phyloP scores from a whole-genome alignment of 2,329 filamentous ascomycete species.

The Didymosphaeria variabile region DNA sequence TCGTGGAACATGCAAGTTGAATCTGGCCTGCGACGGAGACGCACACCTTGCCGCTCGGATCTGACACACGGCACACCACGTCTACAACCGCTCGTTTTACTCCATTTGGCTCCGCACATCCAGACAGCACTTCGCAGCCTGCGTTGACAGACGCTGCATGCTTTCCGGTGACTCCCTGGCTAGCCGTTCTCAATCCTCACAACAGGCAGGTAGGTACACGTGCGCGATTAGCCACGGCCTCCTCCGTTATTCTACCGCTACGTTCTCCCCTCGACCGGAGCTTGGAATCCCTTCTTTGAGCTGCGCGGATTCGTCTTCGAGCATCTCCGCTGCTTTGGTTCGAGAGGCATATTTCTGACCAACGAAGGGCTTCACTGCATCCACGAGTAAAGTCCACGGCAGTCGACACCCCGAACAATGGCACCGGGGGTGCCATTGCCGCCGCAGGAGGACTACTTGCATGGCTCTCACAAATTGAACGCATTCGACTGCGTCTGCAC shows the following conservation, averaged over 20 bases:
- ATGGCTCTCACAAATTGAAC: conserved; percentile 53
- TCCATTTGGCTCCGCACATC: conserved; percentile 15
- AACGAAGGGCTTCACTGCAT: conserved; percentile 37
- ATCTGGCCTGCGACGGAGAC: conserved; percentile 26
- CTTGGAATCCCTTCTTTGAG: conserved; percentile 57
- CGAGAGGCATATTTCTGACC: conserved; percentile 21
- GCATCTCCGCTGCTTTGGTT: conserved; percentile 8
- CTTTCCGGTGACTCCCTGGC: conserved; percentile 3
- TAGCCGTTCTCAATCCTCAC: neutral
- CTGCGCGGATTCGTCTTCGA: conserved; percentile 43
- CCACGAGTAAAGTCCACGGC: conserved; percentile 59
- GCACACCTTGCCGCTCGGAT: conserved; percentile 23
- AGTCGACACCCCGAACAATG: conserved; percentile 59
- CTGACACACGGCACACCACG: conserved; percentile 21
- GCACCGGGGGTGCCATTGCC: conserved; percentile 56
- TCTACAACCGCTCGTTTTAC: conserved; percentile 28
- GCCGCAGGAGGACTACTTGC: conserved; percentile 56
- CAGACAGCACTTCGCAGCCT: conserved; percentile 17
- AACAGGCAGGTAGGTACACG: conserved; percentile 1
- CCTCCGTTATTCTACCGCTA: conserved; percentile 59
- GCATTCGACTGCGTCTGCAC: conserved; percentile 58
- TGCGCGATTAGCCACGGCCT: conserved; percentile 24
- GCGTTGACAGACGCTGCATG: conserved; percentile 11
- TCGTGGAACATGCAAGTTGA: conserved; percentile 30
- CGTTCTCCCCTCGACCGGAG: conserved; percentile 57